phyloP scores from a whole-genome alignment of 768 basidiomycete genomes.

The Tylopilus sp. region DNA sequence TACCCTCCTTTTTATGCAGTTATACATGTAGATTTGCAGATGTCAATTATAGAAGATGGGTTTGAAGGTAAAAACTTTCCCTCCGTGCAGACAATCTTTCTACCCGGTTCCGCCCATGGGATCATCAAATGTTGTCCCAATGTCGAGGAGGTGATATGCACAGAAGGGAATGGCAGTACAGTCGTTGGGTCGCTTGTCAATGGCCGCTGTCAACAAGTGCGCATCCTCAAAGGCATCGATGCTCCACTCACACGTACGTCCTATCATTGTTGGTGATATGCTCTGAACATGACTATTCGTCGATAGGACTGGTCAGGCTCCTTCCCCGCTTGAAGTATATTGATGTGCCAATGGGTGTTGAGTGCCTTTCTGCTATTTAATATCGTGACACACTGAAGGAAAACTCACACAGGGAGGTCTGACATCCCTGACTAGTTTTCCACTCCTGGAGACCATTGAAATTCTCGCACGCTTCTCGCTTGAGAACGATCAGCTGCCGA shows the following conservation, averaged over 20 bases:
- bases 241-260: slow-evolving; percentile 1
- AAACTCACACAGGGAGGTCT: neutral
- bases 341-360: neutral
- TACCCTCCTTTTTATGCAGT: neutral
- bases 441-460: slow-evolving; percentile 5
- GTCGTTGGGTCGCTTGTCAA: slow-evolving; percentile 6
- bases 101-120: slow-evolving; percentile 3
- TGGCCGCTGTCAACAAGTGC: neutral
- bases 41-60: slow-evolving; percentile 4
- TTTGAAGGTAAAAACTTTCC: slow-evolving; percentile 10
- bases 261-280: slow-evolving; percentile 2
- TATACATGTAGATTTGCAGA: neutral
- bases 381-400: neutral
- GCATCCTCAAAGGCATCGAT: slow-evolving; percentile 4
- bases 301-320: slow-evolving; percentile 3
- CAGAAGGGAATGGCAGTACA: slow-evolving; percentile 3
- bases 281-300: neutral
- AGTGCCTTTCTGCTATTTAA: neutral
- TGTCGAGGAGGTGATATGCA: slow-evolving; percentile 9
- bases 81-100: slow-evolving; percentile 2
- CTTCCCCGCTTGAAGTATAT: slow-evolving; percentile 9
- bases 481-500: neutral
- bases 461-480: neutral
- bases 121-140: slow-evolving; percentile 11
- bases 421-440: neutral